Base-by-base conservation (phyloP, 805 yeast species). In the Pichia heedii region DNA sequence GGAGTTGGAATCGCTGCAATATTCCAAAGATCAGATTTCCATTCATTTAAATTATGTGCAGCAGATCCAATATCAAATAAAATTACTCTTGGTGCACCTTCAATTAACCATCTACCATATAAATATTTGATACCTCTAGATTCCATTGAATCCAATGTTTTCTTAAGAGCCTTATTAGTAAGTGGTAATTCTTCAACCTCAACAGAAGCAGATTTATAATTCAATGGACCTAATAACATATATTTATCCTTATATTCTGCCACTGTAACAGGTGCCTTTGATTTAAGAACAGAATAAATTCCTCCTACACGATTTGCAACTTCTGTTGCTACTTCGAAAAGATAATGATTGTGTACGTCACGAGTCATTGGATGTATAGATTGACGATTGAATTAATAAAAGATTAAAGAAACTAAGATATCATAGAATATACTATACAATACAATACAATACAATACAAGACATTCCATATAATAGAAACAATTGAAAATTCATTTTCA, bases 301-400 rank as follows among this genome's bases (percentile, higher is more conserved):
- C 98, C 98, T 40, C 98, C 98, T 20, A 90, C 97, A 56, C 94
- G 74, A 69, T 93, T 89, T 56, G 97, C 97, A 41, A 90, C 97
- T 62, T 90, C 98, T 2, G 98, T 90, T 49, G 97, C 95, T 37
- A 86, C 83, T 68, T 90, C 98, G 58, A 90, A 88, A 40, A 93
- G 73, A 43, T 89, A 70, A 60, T 87, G 96, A 62, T 85, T 81
- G 55, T 82, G 77, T 49, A 90, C 80, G 69, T 87, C 96, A 66
- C 97, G 77, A 26, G 83, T 68, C 87, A 83, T 82, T 29, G 11
- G 11, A 24, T 24, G 27, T 24, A n/a, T n/a, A n/a, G n/a, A n/a
- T n/a, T n/a, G n/a, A n/a, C n/a, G n/a, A n/a, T n/a, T n/a, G n/a
- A n/a, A n/a, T n/a, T n/a, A n/a, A n/a, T n/a, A n/a, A n/a, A n/a